Conservation (phyloP, 495 filamentous ascomycete species). For the Trichocladium uniseriatum region DNA sequence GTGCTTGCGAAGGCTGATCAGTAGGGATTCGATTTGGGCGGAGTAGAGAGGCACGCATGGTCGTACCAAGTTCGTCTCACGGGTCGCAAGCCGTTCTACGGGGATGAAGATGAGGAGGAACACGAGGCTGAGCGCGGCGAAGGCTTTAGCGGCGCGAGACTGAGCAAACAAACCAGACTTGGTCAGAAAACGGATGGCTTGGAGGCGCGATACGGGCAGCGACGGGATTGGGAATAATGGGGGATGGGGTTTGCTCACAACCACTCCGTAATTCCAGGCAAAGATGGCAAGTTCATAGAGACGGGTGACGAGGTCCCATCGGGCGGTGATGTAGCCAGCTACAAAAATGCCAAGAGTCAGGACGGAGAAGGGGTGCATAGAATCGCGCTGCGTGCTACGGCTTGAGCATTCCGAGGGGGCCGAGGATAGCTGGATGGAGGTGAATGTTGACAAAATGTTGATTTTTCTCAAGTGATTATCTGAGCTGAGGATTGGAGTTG, state of each 20-base stretch:
- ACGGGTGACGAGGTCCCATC: conserved; percentile 94
- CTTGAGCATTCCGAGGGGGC: conserved; percentile 23
- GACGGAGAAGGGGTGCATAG: conserved; percentile 95
- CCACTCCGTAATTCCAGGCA: conserved; percentile 96
- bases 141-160: conserved; percentile 37
- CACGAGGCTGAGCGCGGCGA: conserved; percentile 31
- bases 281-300: conserved; percentile 94
- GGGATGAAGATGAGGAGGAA: conserved; percentile 40
- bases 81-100: conserved; percentile 38
- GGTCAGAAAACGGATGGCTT: conserved; percentile 1
- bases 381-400: conserved; percentile 31
- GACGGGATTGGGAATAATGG: background rate
- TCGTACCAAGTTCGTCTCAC: conserved; percentile 38
- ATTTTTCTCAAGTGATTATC: background rate
- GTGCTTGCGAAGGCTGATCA: conserved; percentile 48
- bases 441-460: background rate
- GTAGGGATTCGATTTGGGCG: conserved; percentile 7
- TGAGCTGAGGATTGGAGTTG: too few species aligned
- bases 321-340: conserved; percentile 96
- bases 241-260: conserved; percentile 50
- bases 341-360: conserved; percentile 95
- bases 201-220: background rate
- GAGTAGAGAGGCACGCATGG: background rate
- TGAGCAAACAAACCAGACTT: conserved; percentile 8
- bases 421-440: background rate